phyloP scores from a whole-genome alignment of 2,329 filamentous ascomycete species.

The Paracorniculantispora psalliotae region DNA sequence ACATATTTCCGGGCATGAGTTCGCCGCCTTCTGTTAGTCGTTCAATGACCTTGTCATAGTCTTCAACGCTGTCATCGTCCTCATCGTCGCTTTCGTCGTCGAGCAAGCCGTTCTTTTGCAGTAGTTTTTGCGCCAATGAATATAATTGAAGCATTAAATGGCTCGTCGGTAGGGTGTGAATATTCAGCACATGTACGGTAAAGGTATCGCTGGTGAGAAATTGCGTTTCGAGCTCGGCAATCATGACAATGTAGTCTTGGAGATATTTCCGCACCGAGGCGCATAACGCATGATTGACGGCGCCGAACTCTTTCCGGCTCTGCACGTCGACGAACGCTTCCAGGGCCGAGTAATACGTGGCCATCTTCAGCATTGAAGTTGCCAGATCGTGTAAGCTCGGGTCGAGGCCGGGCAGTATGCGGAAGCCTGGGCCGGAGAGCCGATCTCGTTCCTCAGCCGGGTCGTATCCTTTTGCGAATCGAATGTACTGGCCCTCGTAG shows the following conservation, averaged over 20 bases:
- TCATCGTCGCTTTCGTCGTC: slow-evolving; percentile 73
- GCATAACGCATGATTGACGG: slow-evolving; percentile 92
- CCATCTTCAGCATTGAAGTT: slow-evolving; percentile 85
- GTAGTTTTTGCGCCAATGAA: slow-evolving; percentile 76
- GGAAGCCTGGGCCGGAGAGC: slow-evolving; percentile 75
- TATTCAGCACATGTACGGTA: slow-evolving; percentile 86
- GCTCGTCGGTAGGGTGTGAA: slow-evolving; percentile 83
- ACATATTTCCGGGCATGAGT: slow-evolving; percentile 69
- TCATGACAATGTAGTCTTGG: slow-evolving; percentile 88
- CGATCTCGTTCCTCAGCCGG: slow-evolving; percentile 81
- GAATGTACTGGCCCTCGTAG: slow-evolving; percentile 95
- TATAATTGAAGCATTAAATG: slow-evolving; percentile 92
- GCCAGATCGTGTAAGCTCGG: slow-evolving; percentile 87
- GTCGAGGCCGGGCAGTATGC: slow-evolving; percentile 76
- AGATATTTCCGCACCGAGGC: slow-evolving; percentile 88
- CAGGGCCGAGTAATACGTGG: slow-evolving; percentile 85
- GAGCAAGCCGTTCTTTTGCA: slow-evolving; percentile 81
- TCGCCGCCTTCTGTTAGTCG: slow-evolving; percentile 83
- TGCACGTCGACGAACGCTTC: slow-evolving; percentile 93
- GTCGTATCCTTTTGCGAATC: slow-evolving; percentile 77
- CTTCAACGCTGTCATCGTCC: slow-evolving; percentile 68
- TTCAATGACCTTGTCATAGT: slow-evolving; percentile 90
- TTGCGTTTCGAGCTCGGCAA: slow-evolving; percentile 91
- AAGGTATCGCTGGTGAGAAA: slow-evolving; percentile 84
- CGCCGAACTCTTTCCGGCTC: slow-evolving; percentile 86